A percentile compares a stretch with the other conserved stretches of the same genome.
phyloP scores from a whole-genome alignment of 1,284 basidiomycete species.

The Pseudozyma flocculosa region DNA sequence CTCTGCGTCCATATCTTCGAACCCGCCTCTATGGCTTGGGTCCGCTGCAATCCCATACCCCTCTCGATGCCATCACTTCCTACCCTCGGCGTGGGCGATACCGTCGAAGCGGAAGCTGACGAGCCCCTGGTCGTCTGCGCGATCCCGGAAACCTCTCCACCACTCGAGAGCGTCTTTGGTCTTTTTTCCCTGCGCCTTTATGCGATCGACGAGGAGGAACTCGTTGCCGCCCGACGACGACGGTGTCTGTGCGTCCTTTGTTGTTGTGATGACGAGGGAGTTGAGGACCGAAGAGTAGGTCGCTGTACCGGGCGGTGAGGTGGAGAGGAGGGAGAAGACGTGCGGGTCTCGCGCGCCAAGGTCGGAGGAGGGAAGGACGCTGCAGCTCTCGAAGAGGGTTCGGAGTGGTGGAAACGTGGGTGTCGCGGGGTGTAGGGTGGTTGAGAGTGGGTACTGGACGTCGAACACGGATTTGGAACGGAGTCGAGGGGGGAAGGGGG shows the following conservation, averaged over 20 bases:
- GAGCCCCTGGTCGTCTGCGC: conserved; percentile 9
- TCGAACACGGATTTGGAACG: too few relatives aligned
- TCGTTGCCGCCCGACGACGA: too few relatives aligned
- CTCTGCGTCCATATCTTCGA: too few relatives aligned
- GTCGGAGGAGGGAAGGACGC: neutral
- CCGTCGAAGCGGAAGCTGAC: too few relatives aligned
- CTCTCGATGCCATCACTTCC: too few relatives aligned
- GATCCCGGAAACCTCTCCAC: conserved; percentile 38
- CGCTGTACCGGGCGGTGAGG: conserved; percentile 6
- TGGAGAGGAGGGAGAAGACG: neutral
- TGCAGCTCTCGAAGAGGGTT: conserved; percentile 3
- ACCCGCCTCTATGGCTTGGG: too few relatives aligned
- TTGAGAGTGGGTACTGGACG: conserved; percentile 18
- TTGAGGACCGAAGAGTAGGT: conserved; percentile 6
- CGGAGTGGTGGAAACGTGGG: conserved; percentile 4
- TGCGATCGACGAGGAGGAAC: conserved; percentile 6
- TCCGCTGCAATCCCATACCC: too few relatives aligned
- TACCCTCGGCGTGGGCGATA: too few relatives aligned
- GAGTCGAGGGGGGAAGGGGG: too few relatives aligned
- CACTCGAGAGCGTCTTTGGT: conserved; percentile 23
- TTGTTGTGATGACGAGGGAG: conserved; percentile 11
- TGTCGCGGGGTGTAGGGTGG: conserved; percentile 11
- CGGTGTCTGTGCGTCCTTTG: too few relatives aligned
- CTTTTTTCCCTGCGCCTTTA: conserved; percentile 34
- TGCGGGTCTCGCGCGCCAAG: neutral